These are phyloP conservation scores for Vigna radiata DNA, from an alignment of 306 rosid genomes.

Conservation along the genomic window DNA sequence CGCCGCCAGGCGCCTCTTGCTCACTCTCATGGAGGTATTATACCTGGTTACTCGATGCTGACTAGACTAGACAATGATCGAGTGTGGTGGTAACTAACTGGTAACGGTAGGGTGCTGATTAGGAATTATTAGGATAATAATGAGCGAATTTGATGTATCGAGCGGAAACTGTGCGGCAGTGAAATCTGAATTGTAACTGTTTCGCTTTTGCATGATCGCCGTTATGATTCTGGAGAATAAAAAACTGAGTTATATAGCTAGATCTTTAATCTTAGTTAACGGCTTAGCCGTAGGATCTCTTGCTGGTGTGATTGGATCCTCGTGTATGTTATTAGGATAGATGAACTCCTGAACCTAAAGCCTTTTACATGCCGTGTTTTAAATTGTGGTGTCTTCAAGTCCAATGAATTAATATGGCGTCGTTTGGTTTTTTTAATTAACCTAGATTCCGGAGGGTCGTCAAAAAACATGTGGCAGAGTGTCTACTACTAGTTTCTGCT, in stretches of 20 bases:
- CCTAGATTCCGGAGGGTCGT: neutral
- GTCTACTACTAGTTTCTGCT: slow-evolving; percentile 3
- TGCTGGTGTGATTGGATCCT: neutral
- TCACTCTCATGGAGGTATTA: slow-evolving; percentile 95
- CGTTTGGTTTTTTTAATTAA: neutral
- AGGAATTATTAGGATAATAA: neutral
- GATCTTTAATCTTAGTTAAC: slow-evolving; percentile 2
- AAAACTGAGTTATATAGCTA: neutral
- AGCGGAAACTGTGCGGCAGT: slow-evolving; percentile 11
- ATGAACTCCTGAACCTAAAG: neutral
- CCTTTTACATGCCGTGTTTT: slow-evolving; percentile 5
- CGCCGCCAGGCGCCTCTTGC: slow-evolving; percentile 88
- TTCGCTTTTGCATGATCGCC: slow-evolving; percentile 22
- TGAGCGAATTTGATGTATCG: neutral
- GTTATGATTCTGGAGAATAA: slow-evolving; percentile 5
- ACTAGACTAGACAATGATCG: neutral
- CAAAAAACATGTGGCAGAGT: neutral
- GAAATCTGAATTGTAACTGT: slow-evolving; percentile 4
- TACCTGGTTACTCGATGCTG: neutral
- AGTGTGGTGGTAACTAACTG: slow-evolving; percentile 12
- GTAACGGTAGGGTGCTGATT: slow-evolving; percentile 6
- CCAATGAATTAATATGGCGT: slow-evolving; percentile 13
- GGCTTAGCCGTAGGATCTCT: slow-evolving; percentile 22
- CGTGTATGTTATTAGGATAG: slow-evolving; percentile 14
- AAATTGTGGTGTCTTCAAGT: slow-evolving; percentile 2